Evolutionary conservation across 2,329 filamentous ascomycete species (phyloP), one percentile per base, ranked within the genome.

Genomic region (Cladosporium sp.): DNA sequence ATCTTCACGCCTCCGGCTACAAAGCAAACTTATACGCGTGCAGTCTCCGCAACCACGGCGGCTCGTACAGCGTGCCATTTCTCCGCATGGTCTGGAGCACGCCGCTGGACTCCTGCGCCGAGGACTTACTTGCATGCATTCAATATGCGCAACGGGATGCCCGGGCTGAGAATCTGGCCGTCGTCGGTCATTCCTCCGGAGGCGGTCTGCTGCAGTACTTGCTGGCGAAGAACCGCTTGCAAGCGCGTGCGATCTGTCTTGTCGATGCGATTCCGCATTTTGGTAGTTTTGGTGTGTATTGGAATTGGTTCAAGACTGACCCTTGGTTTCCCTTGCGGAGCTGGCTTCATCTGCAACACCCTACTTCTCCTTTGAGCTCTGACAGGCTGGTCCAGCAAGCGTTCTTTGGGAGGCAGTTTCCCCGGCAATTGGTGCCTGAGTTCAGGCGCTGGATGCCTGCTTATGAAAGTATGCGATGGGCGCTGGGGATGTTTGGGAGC

Each of bases 381-480:
- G 74, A 75, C 0, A 58, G 60, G n/a, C 66, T 81, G 11, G 71
- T 76, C 1, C 70, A 70, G 16, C 67, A 65, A 4, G 73, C 70
- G 2, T 81, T 82, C 62, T 81, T 80, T 59, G 73, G 74, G 42
- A 56, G 69, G 0, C 54, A 61, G 12, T 74, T 73, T 40, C 69
- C 73, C 0, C 62, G 67, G 4, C 54, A 61, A 2, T 62, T 71
- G 4, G 68, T 79, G 1, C 43, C 62, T 2, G 62, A 66, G 2
- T 74, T 80, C 46, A 71, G 74, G 55, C 56, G 59, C 1, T 66
- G 68, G 3, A 65, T 76, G 51, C 69, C 68, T 20, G 67, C 69
- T 3, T 82, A 78, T 53, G 77, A 81, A 57, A 75, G 70, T 53
- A 76, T 77, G 58, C 57, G 71, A 27, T 81, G 77, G 78, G 72